phyloP scores from a whole-genome alignment of 1,284 basidiomycete genomes.

The Peniophora sp. region DNA sequence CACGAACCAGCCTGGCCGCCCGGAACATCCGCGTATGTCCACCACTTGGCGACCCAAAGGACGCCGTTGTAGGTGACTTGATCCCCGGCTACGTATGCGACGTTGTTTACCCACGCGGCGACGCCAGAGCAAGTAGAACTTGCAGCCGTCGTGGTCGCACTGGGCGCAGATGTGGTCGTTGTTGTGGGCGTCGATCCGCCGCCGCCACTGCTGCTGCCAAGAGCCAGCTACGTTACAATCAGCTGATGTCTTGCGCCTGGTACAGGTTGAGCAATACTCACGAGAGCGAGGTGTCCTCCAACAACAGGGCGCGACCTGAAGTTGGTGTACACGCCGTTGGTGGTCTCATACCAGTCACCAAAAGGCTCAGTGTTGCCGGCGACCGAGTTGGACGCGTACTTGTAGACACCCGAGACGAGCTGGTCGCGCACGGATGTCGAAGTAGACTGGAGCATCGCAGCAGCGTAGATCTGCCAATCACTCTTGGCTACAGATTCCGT shows the following conservation, averaged over 20 bases:
- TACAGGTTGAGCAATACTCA: slow-evolving; percentile 10
- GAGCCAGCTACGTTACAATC: too few relatives aligned
- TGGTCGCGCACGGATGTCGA: slow-evolving; percentile 41
- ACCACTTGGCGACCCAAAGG: too few relatives aligned
- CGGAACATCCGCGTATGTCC: slow-evolving; percentile 19
- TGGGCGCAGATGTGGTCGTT: too few relatives aligned
- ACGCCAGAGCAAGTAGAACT: too few relatives aligned
- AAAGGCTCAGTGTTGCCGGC: slow-evolving; percentile 45
- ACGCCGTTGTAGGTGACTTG: too few relatives aligned
- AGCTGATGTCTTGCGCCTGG: not conserved
- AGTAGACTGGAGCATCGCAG: slow-evolving; percentile 44
- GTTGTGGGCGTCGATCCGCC: too few relatives aligned
- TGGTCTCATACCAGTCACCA: slow-evolving; percentile 60
- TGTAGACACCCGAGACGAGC: slow-evolving; percentile 47
- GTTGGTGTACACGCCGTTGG: slow-evolving; percentile 35
- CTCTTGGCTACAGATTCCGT: slow-evolving; percentile 30
- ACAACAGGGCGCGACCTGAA: slow-evolving; percentile 56
- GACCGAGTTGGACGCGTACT: slow-evolving; percentile 38
- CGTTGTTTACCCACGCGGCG: too few relatives aligned
- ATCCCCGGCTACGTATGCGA: too few relatives aligned
- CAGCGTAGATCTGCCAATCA: slow-evolving; percentile 64
- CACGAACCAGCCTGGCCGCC: slow-evolving; percentile 73
- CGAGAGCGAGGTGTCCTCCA: slow-evolving; percentile 53
- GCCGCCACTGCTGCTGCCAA: too few relatives aligned
- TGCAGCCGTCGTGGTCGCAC: too few relatives aligned